Evolutionary conservation across 768 basidiomycete genomes (phyloP), one percentile per base, ranked within the genome.

Genomic region (Tricholoma furcatifolium): DNA sequence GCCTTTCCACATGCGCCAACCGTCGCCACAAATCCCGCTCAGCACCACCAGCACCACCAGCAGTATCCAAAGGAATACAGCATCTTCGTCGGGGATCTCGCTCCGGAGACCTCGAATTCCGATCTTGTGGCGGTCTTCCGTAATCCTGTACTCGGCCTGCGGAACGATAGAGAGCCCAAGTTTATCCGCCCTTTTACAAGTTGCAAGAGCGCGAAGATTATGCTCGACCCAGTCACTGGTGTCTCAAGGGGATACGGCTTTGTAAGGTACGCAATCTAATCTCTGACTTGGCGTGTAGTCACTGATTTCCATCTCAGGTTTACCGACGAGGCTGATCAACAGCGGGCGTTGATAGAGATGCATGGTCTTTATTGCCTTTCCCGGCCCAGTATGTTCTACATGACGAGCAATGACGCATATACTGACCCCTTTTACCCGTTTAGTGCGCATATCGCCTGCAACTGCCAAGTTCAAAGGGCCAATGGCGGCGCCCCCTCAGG

Each of bases 161-260:
- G 91, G 53, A 88, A 87, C 64, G 91, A 93, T 65, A 79, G 91
- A 52, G 90, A 90, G 66, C 91, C 92, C 17, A 90, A 91, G 67
- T 89, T 92, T 59, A 92, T 95, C 49, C 80, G 85, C 7, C 91
- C 92, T 2, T 97, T 96, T 72, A 70, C 83, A 34, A 94, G 91
- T 67, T 94, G 93, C 72, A 93, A 93, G 75, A 94, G 92, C 67
- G 94, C 94, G 27, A 94, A 93, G 74, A 96, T 93, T 59, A 94
- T 94, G 92, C 74, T 93, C 43, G 92, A 94, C 67, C 92, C 93
- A 2, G 81, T 87, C 18, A 93, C 92, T 4, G 93, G 93, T 15
- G 83, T 93, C 18, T 92, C 90, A 24, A 79, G 91, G 56, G 93
- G 93, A 3, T 96, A 95, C 68, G 93, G 93, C 24, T 96, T 96